Base-by-base conservation (phyloP, 2,329 filamentous ascomycete genomes). In the Phyllosticta paracitricarpa region DNA sequence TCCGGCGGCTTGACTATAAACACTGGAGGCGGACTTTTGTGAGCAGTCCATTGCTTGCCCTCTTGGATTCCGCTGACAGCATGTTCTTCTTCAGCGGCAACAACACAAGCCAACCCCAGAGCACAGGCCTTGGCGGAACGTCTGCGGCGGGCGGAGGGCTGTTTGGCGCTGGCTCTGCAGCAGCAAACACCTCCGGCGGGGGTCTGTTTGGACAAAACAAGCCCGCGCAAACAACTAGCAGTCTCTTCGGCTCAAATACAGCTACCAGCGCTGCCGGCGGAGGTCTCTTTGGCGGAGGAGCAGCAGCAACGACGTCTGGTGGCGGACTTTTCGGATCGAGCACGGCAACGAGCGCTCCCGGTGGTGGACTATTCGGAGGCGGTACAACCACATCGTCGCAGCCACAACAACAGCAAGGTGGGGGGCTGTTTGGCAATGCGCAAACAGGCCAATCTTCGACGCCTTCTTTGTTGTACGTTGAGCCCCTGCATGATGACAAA, bases 1-100 rank as follows among this genome's bases (percentile, higher is more conserved):
- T 79, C 77, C 25, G 79, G 79, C 67, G 78, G 76, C 62, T 72
- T 84, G 68, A 80, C 77, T 63, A 77, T 84, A 67, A 84, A 83
- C 67, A 84, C 82, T 22, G 77, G 76, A 64, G 69, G 54, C 72
- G 48, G 51, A n/a, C 56, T 54, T 51, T 26, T 62, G 55, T 48
- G 28, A 56, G 54, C 54, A 19, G 25, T 56, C 52, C 24, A 24
- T 19, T 30, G 26, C 24, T 19, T 54, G 4, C 3, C n/a, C 22
- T 22, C 9, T 28, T 35, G 28, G 2, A 25, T 56, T 14, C 24
- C 14, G 40, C 40, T 48, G 40, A 48, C 40, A 48, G 2, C 22
- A 35, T 54, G 28, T 26, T 24, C 30, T 30, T 28, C 24, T 52
- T 19, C 56, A 65, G 54, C 51, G 57, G 63, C 4, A 61, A 61